phyloP scores from a whole-genome alignment of 768 basidiomycete species.

The Lentinula aciculospora region DNA sequence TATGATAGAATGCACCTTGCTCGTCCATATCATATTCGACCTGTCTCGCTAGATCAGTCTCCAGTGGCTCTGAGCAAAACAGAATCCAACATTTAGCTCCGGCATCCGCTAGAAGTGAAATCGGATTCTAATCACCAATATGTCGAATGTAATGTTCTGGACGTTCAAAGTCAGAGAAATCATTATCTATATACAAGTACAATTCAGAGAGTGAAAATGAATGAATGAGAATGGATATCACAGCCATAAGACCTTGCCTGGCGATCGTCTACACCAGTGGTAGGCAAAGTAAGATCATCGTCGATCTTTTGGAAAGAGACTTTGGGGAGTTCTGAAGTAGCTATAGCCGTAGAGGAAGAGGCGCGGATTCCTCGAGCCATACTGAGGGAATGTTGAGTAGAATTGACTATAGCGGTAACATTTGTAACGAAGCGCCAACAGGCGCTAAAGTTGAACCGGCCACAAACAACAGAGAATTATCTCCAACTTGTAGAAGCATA shows the following conservation, averaged over 20 bases:
- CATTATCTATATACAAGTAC: constrained; percentile 32
- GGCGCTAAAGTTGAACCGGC: too few species aligned
- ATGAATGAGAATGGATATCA: constrained; percentile 28
- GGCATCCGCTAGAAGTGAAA: background rate
- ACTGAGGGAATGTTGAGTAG: background rate
- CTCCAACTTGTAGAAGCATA: too few species aligned
- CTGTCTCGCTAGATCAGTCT: constrained; percentile 84
- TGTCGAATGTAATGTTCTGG: constrained; percentile 89
- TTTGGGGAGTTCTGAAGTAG: constrained; percentile 42
- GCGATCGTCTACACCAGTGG: constrained; percentile 56
- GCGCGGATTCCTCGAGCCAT: constrained; percentile 35
- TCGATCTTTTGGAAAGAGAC: constrained; percentile 63
- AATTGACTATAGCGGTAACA: background rate
- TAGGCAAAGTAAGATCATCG: constrained; percentile 56
- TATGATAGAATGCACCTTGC: constrained; percentile 56
- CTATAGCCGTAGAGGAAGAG: constrained; percentile 21
- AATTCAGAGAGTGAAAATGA: constrained; percentile 1
- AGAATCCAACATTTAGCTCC: background rate
- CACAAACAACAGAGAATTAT: too few species aligned
- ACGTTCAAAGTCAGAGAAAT: constrained; percentile 64
- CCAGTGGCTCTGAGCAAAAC: constrained; percentile 67
- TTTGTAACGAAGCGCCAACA: too few species aligned
- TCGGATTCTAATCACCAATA: constrained; percentile 53
- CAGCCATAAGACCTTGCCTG: constrained; percentile 71
- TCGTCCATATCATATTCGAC: constrained; percentile 99